phyloP scores from a whole-genome alignment of 768 basidiomycete genomes.

The Amanita fuliginea region DNA sequence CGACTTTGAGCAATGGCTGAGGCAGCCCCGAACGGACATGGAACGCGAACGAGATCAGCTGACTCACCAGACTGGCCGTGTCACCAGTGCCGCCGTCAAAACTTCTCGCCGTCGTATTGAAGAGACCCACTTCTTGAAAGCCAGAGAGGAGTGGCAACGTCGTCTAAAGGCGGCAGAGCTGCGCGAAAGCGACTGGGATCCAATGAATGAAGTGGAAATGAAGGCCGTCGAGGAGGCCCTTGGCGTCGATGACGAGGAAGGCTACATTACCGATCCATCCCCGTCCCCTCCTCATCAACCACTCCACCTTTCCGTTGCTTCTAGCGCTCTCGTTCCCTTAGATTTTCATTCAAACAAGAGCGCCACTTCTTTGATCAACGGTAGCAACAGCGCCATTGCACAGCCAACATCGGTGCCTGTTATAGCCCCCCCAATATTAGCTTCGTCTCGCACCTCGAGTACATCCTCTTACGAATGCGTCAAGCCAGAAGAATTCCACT shows the following conservation, averaged over 20 bases:
- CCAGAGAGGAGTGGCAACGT: slow-evolving; percentile 31
- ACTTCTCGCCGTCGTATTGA: slow-evolving; percentile 17
- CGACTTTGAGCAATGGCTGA: slow-evolving; percentile 23
- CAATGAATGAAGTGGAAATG: slow-evolving; percentile 27
- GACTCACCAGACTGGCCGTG: slow-evolving; percentile 12
- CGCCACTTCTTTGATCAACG: background rate
- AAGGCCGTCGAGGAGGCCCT: slow-evolving; percentile 22
- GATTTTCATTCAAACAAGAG: background rate
- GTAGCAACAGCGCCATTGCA: background rate
- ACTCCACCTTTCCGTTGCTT: slow-evolving; percentile 8
- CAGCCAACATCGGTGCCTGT: background rate
- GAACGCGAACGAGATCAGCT: slow-evolving; percentile 17
- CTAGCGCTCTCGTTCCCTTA: background rate
- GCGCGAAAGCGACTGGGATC: slow-evolving; percentile 31
- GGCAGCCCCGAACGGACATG: slow-evolving; percentile 16
- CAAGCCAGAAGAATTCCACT: slow-evolving; percentile 6
- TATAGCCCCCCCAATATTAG: background rate
- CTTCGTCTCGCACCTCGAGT: slow-evolving; percentile 1
- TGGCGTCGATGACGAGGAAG: slow-evolving; percentile 25
- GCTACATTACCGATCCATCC: slow-evolving; percentile 12
- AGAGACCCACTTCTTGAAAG: slow-evolving; percentile 20
- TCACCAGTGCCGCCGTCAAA: slow-evolving; percentile 19
- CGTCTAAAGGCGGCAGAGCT: slow-evolving; percentile 22
- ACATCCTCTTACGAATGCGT: slow-evolving; percentile 6
- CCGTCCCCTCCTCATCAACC: slow-evolving; percentile 5